Conservation (phyloP, 2,329 filamentous ascomycete species). For the Orbilia ellipsospora region DNA sequence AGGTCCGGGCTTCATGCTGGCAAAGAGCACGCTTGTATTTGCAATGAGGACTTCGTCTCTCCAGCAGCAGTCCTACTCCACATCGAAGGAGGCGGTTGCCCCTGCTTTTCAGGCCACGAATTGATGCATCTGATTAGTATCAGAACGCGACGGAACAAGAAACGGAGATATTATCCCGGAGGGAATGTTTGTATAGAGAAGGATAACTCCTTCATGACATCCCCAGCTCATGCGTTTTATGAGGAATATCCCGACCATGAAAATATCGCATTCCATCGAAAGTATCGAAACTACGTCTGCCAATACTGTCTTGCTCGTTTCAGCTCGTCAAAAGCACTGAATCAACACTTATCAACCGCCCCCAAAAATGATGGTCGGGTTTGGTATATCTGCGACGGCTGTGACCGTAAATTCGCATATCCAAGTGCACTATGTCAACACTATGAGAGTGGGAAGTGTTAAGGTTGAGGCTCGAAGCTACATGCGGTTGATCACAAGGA, state of each 20-base stretch:
- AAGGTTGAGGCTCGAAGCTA: neutral
- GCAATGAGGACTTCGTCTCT: neutral
- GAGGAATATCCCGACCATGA: neutral
- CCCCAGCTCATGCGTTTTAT: neutral
- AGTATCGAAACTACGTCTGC: no score
- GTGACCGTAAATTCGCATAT: slow-evolving; percentile 4
- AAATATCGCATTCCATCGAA: neutral
- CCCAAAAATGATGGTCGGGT: neutral
- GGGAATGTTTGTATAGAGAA: neutral
- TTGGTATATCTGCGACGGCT: slow-evolving; percentile 5
- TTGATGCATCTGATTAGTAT: no score
- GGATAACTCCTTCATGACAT: neutral
- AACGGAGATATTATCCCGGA: no score
- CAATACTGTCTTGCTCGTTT: no score
- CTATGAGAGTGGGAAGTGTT: slow-evolving; percentile 15
- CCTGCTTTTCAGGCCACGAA: neutral
- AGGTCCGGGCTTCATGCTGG: neutral
- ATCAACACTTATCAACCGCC: neutral
- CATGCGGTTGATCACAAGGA: no score
- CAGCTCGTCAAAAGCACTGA: neutral
- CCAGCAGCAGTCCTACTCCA: slow-evolving; percentile 14
- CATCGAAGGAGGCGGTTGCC: slow-evolving; percentile 8
- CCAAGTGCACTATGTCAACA: slow-evolving; percentile 26
- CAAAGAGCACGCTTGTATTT: neutral
- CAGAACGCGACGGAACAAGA: no score